phyloP scores from a whole-genome alignment of 495 filamentous ascomycete species.

The Penicillium cinerascens region DNA sequence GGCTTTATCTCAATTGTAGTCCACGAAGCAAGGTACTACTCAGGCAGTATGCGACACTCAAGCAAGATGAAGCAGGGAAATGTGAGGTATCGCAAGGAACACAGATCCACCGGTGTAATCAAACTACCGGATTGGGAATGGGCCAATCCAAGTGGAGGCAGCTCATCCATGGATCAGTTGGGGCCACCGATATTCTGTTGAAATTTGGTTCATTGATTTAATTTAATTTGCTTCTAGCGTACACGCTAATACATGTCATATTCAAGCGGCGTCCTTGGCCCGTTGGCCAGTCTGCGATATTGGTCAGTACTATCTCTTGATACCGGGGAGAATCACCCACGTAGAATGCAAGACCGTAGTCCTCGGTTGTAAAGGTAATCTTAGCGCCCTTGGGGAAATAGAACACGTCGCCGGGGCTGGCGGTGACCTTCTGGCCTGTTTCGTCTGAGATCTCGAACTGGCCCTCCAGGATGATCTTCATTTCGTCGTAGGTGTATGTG shows the following conservation, averaged over 20 bases:
- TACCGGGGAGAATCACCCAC: conserved; percentile 26
- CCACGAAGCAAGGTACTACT: neutral
- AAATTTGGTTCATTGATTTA: neutral
- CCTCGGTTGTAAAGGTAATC: conserved; percentile 70
- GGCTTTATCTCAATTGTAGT: too few relatives aligned
- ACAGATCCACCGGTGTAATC: conserved; percentile 12
- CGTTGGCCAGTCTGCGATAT: conserved; percentile 42
- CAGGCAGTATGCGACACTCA: neutral
- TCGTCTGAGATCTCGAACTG: conserved; percentile 71
- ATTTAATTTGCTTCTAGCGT: neutral
- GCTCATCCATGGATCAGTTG: conserved; percentile 15
- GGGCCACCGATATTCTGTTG: conserved; percentile 10
- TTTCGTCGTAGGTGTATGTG: conserved; percentile 73
- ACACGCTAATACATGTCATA: conserved; percentile 3
- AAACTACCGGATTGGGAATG: conserved; percentile 26
- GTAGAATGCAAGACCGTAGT: conserved; percentile 69
- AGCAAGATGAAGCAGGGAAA: neutral
- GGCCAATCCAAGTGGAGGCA: conserved; percentile 1
- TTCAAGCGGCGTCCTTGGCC: conserved; percentile 36
- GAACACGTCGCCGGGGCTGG: conserved; percentile 69
- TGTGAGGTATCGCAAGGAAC: conserved; percentile 1
- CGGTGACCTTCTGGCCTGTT: conserved; percentile 65
- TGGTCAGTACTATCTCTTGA: conserved; percentile 11
- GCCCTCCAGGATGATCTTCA: conserved; percentile 78
- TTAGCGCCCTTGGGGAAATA: conserved; percentile 74